Conservation (phyloP, 345 rosid genomes). For the Arabidopsis arenosa region DNA sequence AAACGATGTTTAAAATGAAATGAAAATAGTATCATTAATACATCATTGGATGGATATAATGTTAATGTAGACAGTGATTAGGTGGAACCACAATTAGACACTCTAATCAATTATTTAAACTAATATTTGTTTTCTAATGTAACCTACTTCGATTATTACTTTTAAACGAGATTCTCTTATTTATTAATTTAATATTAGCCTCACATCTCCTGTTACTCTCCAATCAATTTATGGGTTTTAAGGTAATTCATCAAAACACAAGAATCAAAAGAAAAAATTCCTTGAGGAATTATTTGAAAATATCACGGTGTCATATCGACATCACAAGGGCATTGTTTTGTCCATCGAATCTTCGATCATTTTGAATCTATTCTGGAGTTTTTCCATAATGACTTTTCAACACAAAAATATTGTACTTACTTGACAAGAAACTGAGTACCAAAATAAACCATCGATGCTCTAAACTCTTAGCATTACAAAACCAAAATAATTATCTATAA, state of each 20-base stretch:
- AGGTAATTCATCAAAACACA: background rate
- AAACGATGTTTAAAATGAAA: too few relatives aligned
- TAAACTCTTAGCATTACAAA: background rate
- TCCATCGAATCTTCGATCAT: conserved; percentile 30
- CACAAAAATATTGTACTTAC: background rate
- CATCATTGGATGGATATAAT: background rate
- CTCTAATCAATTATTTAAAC: background rate
- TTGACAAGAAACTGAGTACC: background rate
- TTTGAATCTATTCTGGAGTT: conserved; percentile 1
- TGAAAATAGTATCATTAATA: too few relatives aligned
- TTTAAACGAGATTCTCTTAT: background rate
- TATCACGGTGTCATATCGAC: conserved; percentile 25
- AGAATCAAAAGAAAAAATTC: background rate
- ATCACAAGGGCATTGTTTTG: conserved; percentile 17
- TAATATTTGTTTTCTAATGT: background rate
- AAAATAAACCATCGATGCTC: background rate
- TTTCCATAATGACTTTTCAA: conserved; percentile 31
- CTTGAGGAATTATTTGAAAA: conserved; percentile 4
- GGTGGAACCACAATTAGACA: background rate
- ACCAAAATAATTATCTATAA: background rate
- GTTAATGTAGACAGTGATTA: background rate
- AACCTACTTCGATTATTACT: background rate
- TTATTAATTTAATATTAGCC: background rate
- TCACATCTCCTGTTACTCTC: conserved; percentile 3
- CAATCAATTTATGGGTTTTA: background rate